phyloP scores from a whole-genome alignment of 305 asterid species.

The Fraxinus greggii region DNA sequence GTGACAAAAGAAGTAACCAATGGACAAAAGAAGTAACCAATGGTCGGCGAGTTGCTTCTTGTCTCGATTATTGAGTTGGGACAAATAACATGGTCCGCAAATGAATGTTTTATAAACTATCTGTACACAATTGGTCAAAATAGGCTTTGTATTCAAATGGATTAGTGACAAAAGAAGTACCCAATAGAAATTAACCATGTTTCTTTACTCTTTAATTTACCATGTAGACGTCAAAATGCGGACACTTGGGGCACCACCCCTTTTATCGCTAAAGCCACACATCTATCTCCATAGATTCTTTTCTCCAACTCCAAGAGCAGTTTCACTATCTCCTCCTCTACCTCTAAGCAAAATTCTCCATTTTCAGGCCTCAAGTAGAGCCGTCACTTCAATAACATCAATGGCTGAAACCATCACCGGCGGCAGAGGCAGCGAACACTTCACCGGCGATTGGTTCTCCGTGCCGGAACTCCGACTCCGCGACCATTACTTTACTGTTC shows the following conservation, averaged over 20 bases:
- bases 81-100: too few species aligned
- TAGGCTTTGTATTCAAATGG: neutral
- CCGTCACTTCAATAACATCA: slow-evolving; percentile 27
- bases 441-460: slow-evolving; percentile 63
- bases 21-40: too few species aligned
- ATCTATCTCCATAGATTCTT: slow-evolving; percentile 27
- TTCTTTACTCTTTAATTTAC: slow-evolving; percentile 3
- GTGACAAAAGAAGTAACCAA: too few species aligned
- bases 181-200: neutral
- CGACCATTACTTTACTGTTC: slow-evolving; percentile 75
- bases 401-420: slow-evolving; percentile 29
- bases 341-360: slow-evolving; percentile 15
- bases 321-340: slow-evolving; percentile 14
- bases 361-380: slow-evolving; percentile 27
- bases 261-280: slow-evolving; percentile 35
- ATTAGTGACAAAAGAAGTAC: neutral
- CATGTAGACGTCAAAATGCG: slow-evolving; percentile 26
- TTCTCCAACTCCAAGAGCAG: slow-evolving; percentile 16
- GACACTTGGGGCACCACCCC: slow-evolving; percentile 30
- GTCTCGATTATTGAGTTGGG: too few species aligned
- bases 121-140: too few species aligned
- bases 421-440: slow-evolving; percentile 33
- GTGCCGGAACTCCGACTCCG: slow-evolving; percentile 89
- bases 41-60: too few species aligned
- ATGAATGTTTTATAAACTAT: too few species aligned